Evolutionary conservation across 495 filamentous ascomycete genomes (phyloP).

Genomic region (Penicillium nucicola): DNA sequence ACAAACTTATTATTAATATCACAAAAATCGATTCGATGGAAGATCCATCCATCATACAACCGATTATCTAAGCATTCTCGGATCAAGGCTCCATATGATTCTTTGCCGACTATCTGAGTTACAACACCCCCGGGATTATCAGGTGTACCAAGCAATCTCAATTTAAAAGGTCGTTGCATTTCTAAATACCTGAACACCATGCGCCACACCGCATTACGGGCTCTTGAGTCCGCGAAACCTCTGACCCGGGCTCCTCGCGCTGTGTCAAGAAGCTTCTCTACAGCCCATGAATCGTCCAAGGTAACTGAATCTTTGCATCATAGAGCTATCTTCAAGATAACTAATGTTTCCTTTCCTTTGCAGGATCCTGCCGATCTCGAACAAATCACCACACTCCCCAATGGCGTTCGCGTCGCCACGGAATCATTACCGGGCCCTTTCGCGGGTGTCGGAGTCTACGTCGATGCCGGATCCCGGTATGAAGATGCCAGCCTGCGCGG

Average conservation of each 20-base stretch:
- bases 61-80: constrained; percentile 22
- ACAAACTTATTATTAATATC: neutral
- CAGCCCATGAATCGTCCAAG: constrained; percentile 37
- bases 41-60: constrained; percentile 2
- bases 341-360: neutral
- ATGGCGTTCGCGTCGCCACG: constrained; percentile 92
- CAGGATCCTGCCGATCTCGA: constrained; percentile 90
- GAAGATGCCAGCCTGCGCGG: constrained; percentile 83
- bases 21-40: neutral
- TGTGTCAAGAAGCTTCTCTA: constrained; percentile 42
- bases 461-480: constrained; percentile 94
- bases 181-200: constrained; percentile 22
- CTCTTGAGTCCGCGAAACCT: constrained; percentile 42
- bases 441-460: constrained; percentile 91
- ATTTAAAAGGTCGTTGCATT: neutral
- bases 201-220: constrained; percentile 47
- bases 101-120: constrained; percentile 18
- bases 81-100: constrained; percentile 23
- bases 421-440: constrained; percentile 96
- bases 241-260: constrained; percentile 37
- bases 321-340: constrained; percentile 3
- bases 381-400: constrained; percentile 82
- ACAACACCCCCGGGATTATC: constrained; percentile 10
- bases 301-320: constrained; percentile 16
- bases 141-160: constrained; percentile 3